These are phyloP conservation scores for Rubia tinctorum DNA, from an alignment of 305 asterid species.

Conservation along the genomic window DNA sequence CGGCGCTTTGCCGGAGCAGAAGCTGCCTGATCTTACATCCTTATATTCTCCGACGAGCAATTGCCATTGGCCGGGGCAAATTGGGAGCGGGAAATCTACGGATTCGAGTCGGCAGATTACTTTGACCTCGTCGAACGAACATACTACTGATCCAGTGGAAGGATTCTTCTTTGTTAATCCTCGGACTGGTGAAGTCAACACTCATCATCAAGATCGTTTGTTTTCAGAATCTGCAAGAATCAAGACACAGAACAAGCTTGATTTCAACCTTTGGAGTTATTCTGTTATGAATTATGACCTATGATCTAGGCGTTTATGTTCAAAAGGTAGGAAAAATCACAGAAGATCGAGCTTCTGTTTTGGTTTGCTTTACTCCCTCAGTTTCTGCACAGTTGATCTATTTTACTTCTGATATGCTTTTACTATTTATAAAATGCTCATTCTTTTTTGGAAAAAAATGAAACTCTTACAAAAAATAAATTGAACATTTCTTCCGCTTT, in stretches of 20 bases:
- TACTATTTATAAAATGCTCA: background rate
- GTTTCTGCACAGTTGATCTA: no score
- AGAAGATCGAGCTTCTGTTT: background rate
- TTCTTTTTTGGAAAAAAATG: no score
- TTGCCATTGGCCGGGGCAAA: conserved; percentile 8
- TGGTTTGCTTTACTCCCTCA: no score
- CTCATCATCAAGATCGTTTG: conserved; percentile 10
- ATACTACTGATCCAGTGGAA: background rate
- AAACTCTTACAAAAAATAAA: no score
- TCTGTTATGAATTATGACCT: background rate
- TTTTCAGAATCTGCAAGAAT: conserved; percentile 19
- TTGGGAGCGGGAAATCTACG: conserved; percentile 6
- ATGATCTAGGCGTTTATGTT: background rate
- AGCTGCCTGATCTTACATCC: background rate
- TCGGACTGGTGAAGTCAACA: background rate
- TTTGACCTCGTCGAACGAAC: conserved; percentile 5
- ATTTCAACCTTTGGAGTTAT: conserved; percentile 13
- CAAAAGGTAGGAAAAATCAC: background rate
- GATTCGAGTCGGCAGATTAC: conserved; percentile 3
- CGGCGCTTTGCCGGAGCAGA: conserved; percentile 12
- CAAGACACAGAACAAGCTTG: conserved; percentile 26
- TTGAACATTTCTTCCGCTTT: background rate
- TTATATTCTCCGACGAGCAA: conserved; percentile 4
- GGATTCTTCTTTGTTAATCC: conserved; percentile 12
- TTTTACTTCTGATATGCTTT: no score